Base-by-base conservation (phyloP, 2,329 filamentous ascomycete genomes). In the Claviceps digitariae region DNA sequence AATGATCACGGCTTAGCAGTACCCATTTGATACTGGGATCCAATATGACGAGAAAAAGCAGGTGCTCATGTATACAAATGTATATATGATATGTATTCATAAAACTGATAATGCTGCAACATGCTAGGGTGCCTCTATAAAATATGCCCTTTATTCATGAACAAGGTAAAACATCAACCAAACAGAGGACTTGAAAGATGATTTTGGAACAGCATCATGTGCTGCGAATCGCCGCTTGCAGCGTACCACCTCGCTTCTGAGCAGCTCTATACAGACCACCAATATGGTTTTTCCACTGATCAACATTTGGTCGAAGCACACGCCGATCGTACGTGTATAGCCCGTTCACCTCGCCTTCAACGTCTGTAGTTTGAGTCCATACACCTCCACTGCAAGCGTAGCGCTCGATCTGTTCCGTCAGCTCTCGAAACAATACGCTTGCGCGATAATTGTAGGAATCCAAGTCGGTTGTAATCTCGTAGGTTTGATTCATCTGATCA, bases 351-450 rank as follows among this genome's bases (percentile, higher is more conserved):
- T 87, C 84, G 4, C 83, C 84, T 63, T 87, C 84, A 0, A 87
- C 84, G 59, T 87, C 84, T 0, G 81, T 85, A 0, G 83, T 87
- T 69, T 87, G 84, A 1, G 84, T 87, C 76, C 82, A 87, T 0
- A 87, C 76, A 12, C 77, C 84, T 0, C 79, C 84, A 36, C 78
- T 84, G 66, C 84, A 87, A 0, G 78, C 73, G 53, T 74, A 86
- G 12, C 66, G 67, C 54, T 78, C 72, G 34, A 86, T 77, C 61
- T 84, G 74, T 52, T 83, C 77, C 40, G 75, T 74, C 3, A 86
- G 72, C 59, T 86, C 82, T 2, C 73, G 71, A 25, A 84, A 75
- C 1, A 86, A 71, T 17, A 75, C 59, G 44, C 82, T 75, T 0
- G 78, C 75, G 50, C 84, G 80, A 63, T 83, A 83, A 65, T 86